Conservation (phyloP, 2,329 filamentous ascomycete species). For the Periconia digitata region DNA sequence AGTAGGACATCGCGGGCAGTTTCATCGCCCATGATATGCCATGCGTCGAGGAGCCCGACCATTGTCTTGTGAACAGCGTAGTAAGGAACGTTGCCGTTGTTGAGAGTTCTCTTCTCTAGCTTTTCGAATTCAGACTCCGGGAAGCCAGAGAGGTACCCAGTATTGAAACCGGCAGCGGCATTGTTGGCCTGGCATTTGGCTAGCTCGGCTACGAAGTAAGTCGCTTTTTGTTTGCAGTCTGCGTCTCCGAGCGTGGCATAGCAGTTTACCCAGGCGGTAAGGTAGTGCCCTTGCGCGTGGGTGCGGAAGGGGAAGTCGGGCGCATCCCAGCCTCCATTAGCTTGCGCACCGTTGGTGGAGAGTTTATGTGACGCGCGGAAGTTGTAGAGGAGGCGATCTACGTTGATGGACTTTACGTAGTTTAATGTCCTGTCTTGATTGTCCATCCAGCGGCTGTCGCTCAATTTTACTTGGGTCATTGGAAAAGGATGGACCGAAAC, state of each 20-base stretch:
- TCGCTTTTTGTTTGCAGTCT: conserved; percentile 50
- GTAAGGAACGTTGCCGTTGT: conserved; percentile 56
- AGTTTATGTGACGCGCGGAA: conserved; percentile 52
- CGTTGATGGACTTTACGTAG: conserved; percentile 51
- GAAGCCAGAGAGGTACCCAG: conserved; percentile 55
- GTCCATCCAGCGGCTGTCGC: conserved; percentile 43
- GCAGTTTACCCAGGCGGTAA: conserved; percentile 55
- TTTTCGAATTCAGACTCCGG: conserved; percentile 54
- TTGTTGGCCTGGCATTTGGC: conserved; percentile 57
- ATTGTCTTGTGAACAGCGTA: conserved; percentile 59
- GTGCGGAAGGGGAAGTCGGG: conserved; percentile 57
- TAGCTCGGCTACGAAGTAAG: conserved; percentile 50
- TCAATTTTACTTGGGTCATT: conserved; percentile 45
- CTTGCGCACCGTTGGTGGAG: conserved; percentile 49
- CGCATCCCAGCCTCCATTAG: conserved; percentile 57
- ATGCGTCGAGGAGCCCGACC: conserved; percentile 55
- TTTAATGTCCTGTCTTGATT: conserved; percentile 52
- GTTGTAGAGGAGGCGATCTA: conserved; percentile 52
- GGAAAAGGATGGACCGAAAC: conserved; percentile 44
- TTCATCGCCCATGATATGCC: conserved; percentile 48
- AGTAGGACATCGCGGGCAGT: conserved; percentile 50
- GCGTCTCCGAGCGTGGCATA: conserved; percentile 48
- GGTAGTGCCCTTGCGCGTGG: conserved; percentile 55
- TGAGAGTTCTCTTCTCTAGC: conserved; percentile 49
- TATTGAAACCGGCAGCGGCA: conserved; percentile 45